Evolutionary conservation across 2,329 filamentous ascomycete genomes (phyloP).

Genomic region (Diaporthe citriasiana): DNA sequence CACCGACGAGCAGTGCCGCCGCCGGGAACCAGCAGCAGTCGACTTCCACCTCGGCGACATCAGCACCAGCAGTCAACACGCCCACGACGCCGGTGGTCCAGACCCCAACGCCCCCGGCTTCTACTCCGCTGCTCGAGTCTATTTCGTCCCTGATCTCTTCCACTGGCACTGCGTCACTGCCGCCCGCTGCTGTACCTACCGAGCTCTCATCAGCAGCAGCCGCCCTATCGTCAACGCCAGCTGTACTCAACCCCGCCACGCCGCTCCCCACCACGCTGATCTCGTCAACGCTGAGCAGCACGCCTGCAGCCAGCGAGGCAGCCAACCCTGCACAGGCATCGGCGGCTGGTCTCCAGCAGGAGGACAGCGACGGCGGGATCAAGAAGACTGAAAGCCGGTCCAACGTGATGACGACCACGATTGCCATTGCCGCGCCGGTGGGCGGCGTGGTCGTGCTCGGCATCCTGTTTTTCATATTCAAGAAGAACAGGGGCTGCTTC

Average conservation of each 20-base stretch:
- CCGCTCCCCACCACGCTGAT: conserved; percentile 26
- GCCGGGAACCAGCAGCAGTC: neutral
- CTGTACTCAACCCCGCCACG: neutral
- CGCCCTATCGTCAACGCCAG: neutral
- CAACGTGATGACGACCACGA: conserved; percentile 31
- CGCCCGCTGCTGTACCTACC: neutral
- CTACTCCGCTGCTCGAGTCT: conserved; percentile 36
- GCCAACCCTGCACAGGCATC: neutral
- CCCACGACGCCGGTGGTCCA: neutral
- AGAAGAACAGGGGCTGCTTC: conserved; percentile 39
- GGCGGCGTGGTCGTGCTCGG: conserved; percentile 36
- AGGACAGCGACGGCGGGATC: neutral
- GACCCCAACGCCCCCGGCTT: neutral
- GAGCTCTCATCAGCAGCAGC: neutral
- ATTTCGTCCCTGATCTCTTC: conserved; percentile 38
- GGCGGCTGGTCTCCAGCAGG: conserved; percentile 20
- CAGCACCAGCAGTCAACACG: neutral
- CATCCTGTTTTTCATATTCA: conserved; percentile 31
- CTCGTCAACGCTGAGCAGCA: conserved; percentile 9
- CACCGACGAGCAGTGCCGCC: neutral
- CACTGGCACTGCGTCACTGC: conserved; percentile 26
- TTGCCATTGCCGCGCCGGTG: conserved; percentile 39
- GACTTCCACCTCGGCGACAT: neutral
- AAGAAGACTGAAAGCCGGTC: neutral
- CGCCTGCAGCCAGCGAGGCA: neutral